These are phyloP conservation scores for Porcisia deanei DNA, from an alignment of 208 protist species.

Conservation along the genomic window DNA sequence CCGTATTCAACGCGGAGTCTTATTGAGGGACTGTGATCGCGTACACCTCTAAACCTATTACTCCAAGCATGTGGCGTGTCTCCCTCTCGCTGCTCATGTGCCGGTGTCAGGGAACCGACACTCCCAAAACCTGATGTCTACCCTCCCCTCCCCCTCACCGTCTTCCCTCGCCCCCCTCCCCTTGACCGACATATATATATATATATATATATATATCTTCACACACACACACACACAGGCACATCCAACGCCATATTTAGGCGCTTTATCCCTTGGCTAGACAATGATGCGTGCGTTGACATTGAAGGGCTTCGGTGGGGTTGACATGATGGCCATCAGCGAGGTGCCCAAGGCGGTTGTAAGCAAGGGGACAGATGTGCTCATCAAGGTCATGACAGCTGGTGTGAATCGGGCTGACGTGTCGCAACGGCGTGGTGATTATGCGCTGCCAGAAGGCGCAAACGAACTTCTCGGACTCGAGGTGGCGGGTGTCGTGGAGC, in stretches of 20 bases:
- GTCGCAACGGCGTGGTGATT: slow-evolving; percentile 78
- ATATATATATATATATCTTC: too few relatives aligned
- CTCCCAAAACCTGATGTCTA: too few relatives aligned
- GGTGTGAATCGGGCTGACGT: slow-evolving; percentile 89
- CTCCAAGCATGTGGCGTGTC: too few relatives aligned
- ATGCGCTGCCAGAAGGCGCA: slow-evolving; percentile 72
- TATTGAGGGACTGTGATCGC: too few relatives aligned
- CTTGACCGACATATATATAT: neutral
- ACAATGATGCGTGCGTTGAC: slow-evolving; percentile 69
- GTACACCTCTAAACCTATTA: too few relatives aligned
- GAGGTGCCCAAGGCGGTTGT: slow-evolving; percentile 47
- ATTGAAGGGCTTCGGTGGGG: slow-evolving; percentile 65
- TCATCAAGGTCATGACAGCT: slow-evolving; percentile 85
- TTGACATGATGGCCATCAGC: slow-evolving; percentile 44
- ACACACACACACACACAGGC: neutral
- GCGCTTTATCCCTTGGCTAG: neutral
- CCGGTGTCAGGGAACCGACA: too few relatives aligned
- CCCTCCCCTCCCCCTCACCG: too few relatives aligned
- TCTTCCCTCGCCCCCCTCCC: neutral
- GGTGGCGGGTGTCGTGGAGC: slow-evolving; percentile 78
- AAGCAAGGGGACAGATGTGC: slow-evolving; percentile 52
- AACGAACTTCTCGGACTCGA: slow-evolving; percentile 87
- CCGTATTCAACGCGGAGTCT: too few relatives aligned
- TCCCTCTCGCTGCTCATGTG: too few relatives aligned
- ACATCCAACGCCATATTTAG: neutral